These are phyloP conservation scores for Asterochloris sp. DNA, from an alignment of 139 green algal genomes.

Conservation along the genomic window DNA sequence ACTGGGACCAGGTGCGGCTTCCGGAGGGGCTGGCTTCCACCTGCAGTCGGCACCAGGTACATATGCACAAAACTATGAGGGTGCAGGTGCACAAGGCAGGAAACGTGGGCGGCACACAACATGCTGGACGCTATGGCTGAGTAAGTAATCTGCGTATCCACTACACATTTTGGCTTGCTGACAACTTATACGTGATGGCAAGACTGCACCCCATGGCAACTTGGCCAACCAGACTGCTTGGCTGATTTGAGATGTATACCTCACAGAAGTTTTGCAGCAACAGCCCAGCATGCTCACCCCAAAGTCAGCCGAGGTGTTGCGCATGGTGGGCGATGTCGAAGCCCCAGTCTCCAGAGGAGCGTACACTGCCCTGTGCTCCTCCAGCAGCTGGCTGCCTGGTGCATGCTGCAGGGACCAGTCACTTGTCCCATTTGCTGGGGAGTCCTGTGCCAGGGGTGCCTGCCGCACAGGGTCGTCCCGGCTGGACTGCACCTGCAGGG, in stretches of 20 bases:
- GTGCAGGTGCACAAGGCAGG: no score
- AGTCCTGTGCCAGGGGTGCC: neutral
- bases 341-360: constrained; percentile 1
- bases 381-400: neutral
- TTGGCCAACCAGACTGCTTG: no score
- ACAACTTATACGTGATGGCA: neutral
- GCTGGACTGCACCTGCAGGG: neutral
- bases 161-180: neutral
- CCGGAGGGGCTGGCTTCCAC: no score
- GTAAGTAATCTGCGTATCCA: no score
- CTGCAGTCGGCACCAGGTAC: no score
- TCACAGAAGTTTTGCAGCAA: neutral
- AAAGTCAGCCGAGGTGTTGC: neutral
- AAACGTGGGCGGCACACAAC: no score
- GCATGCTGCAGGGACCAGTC: neutral
- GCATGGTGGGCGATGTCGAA: constrained; percentile 10
- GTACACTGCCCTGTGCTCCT: constrained; percentile 4
- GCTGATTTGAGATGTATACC: neutral
- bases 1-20: no score
- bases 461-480: neutral
- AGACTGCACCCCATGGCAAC: neutral
- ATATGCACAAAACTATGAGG: no score
- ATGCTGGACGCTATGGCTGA: no score
- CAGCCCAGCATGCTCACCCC: neutral
- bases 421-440: no score